These are phyloP conservation scores for Ascochyta fabae DNA, from an alignment of 2,329 filamentous ascomycete genomes.

Conservation along the genomic window DNA sequence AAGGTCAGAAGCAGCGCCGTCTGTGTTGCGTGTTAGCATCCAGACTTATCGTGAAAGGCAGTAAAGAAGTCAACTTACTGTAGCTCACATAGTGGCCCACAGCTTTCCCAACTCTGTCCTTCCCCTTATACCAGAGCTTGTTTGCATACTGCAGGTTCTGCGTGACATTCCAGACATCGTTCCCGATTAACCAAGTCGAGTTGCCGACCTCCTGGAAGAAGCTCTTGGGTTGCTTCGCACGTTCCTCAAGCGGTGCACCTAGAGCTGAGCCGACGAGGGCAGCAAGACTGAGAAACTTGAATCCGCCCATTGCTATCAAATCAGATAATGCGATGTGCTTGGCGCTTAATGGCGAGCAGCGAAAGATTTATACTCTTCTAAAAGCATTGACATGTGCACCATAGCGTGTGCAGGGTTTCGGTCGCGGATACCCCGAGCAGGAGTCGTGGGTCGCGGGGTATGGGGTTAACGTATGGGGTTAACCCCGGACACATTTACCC, in stretches of 20 bases:
- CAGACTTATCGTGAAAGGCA: not conserved
- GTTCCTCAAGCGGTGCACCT: conserved; percentile 29
- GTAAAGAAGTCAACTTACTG: conserved; percentile 37
- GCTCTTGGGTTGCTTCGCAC: conserved; percentile 34
- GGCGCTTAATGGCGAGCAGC: not conserved
- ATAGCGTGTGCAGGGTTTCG: conserved; percentile 13
- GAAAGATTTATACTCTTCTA: conserved; percentile 11
- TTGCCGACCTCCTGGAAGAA: conserved; percentile 45
- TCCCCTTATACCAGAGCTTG: conserved; percentile 51
- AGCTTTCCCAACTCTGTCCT: conserved; percentile 52
- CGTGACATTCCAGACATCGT: conserved; percentile 53
- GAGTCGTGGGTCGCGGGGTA: conserved; percentile 18
- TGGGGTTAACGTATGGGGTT: conserved; percentile 14
- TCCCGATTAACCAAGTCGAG: conserved; percentile 49
- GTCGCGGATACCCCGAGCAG: conserved; percentile 24
- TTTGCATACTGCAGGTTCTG: conserved; percentile 48
- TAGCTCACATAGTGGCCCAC: conserved; percentile 56
- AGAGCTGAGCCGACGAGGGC: conserved; percentile 17
- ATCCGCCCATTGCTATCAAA: conserved; percentile 19
- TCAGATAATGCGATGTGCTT: conserved; percentile 1
- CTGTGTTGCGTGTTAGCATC: conserved; percentile 40
- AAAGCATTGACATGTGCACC: not conserved
- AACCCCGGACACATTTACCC: conserved; percentile 17
- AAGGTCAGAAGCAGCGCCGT: conserved; percentile 56
- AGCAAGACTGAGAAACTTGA: conserved; percentile 26